Evolutionary conservation across 148 eudicot genomes (phyloP).

Genomic region (Fallopia convolvulus): DNA sequence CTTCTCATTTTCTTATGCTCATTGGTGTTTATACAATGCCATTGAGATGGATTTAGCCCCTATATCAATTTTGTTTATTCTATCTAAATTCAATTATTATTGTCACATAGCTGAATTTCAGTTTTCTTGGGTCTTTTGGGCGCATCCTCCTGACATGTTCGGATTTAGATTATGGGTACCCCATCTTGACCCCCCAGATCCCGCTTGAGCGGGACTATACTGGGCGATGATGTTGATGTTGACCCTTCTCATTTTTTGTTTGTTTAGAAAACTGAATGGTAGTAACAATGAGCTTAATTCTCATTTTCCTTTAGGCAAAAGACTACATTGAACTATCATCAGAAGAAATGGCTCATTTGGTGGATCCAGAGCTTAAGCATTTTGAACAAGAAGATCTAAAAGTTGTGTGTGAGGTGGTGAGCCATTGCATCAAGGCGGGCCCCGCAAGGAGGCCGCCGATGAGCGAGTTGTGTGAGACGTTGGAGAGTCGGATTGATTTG

Average conservation of each 20-base stretch:
- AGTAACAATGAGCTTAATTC: background rate
- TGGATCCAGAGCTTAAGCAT: constrained; percentile 79
- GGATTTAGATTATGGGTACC: no score
- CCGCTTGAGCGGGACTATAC: no score
- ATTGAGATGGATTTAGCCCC: no score
- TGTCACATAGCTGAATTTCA: no score
- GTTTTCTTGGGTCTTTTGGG: no score
- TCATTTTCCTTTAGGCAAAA: constrained; percentile 47
- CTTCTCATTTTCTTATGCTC: background rate
- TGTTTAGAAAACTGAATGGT: background rate
- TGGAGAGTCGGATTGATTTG: constrained; percentile 65
- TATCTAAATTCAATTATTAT: no score
- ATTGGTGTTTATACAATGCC: no score
- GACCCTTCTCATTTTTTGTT: no score
- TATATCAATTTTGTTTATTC: no score
- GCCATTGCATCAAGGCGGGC: constrained; percentile 43
- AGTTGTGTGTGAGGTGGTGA: constrained; percentile 63
- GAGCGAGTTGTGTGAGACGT: constrained; percentile 44
- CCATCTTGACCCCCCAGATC: no score
- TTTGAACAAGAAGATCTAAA: constrained; percentile 61
- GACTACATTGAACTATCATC: constrained; percentile 57
- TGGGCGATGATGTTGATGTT: no score
- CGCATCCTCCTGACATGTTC: no score
- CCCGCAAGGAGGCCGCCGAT: constrained; percentile 41
- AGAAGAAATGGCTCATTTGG: constrained; percentile 49